These are phyloP conservation scores for Sclerotinia glacialis DNA, from an alignment of 2,329 filamentous ascomycete species.

Conservation along the genomic window DNA sequence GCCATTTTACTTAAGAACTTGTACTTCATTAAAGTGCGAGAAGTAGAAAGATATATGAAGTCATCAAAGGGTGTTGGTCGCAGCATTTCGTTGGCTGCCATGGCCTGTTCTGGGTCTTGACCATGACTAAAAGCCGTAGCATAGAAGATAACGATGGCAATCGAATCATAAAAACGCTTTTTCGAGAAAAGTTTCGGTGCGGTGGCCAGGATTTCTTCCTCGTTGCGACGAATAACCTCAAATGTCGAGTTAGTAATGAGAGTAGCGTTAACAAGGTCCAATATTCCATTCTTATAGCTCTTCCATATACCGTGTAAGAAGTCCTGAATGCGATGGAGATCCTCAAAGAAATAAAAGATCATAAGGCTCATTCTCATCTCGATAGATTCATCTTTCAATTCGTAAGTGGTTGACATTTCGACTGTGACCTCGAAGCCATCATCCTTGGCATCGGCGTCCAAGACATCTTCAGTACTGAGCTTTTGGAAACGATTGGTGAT, in stretches of 20 bases:
- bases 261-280: not conserved
- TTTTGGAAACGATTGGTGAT: not conserved
- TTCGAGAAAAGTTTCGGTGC: not conserved
- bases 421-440: no score
- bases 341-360: conserved; percentile 4
- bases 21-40: not conserved
- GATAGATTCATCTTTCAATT: not conserved
- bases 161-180: not conserved
- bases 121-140: not conserved
- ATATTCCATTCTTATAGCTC: not conserved
- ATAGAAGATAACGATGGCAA: not conserved
- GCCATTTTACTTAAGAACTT: not conserved
- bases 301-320: not conserved
- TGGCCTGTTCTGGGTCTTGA: not conserved
- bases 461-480: not conserved
- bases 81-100: not conserved
- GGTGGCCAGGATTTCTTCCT: not conserved
- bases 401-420: not conserved
- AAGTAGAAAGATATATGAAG: conserved; percentile 5
- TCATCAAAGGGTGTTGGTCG: not conserved
- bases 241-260: not conserved
- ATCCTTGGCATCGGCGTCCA: not conserved
- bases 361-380: conserved; percentile 6
- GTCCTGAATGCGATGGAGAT: not conserved
- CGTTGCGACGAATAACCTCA: not conserved